phyloP scores from a whole-genome alignment of 495 filamentous ascomycete genomes.

The Xanthoparmelia taractica region DNA sequence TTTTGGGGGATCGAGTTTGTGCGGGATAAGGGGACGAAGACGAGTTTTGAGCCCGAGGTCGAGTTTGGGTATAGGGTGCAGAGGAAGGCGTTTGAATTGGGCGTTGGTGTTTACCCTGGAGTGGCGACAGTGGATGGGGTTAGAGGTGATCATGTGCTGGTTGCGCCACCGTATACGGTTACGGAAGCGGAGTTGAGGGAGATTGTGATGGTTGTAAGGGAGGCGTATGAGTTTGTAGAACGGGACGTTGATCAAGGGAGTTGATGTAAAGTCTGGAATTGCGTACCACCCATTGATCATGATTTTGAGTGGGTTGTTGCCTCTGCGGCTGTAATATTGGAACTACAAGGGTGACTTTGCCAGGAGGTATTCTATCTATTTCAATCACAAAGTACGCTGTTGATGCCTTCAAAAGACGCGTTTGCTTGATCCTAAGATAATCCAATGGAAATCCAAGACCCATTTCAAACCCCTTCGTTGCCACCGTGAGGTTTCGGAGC shows the following conservation, averaged over 20 bases:
- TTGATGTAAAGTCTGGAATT: background rate
- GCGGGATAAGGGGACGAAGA: constrained; percentile 46
- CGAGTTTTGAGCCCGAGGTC: constrained; percentile 39
- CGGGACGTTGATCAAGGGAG: background rate
- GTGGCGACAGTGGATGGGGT: constrained; percentile 59
- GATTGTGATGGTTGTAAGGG: constrained; percentile 42
- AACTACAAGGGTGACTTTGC: too few relatives aligned
- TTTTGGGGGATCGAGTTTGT: constrained; percentile 60
- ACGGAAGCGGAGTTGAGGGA: constrained; percentile 53
- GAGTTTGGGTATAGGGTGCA: constrained; percentile 43
- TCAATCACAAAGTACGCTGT: too few relatives aligned
- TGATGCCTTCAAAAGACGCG: too few relatives aligned
- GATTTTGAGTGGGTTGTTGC: too few relatives aligned
- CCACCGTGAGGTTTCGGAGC: constrained; percentile 18
- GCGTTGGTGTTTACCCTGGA: constrained; percentile 63
- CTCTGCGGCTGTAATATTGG: too few relatives aligned
- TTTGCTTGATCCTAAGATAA: too few relatives aligned
- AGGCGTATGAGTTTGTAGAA: constrained; percentile 17
- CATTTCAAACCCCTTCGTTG: too few relatives aligned
- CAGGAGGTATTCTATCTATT: too few relatives aligned
- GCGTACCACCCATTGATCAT: background rate
- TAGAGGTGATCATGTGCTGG: constrained; percentile 64
- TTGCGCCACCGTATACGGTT: constrained; percentile 69
- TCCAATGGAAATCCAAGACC: too few relatives aligned
- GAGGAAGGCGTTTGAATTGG: constrained; percentile 44